A percentile compares a stretch with the other conserved stretches of the same genome.
phyloP scores from a whole-genome alignment of 2,329 filamentous ascomycete genomes.

The Ceratocystis cubensis region DNA sequence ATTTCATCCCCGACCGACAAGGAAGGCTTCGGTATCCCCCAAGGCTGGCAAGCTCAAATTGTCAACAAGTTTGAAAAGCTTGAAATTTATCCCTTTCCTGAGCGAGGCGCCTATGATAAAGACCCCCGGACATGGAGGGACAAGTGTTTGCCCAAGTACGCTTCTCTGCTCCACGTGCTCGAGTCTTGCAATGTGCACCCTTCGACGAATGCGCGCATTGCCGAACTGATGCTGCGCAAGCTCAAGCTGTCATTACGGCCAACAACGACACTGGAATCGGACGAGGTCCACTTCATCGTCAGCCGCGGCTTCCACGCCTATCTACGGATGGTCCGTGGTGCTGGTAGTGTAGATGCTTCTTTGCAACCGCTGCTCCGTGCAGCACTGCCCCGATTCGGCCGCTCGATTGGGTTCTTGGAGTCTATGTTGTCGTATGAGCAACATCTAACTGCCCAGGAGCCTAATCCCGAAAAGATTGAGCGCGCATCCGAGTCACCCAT shows the following conservation, averaged over 20 bases:
- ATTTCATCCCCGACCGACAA: conserved; percentile 42
- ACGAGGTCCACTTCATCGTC: conserved; percentile 59
- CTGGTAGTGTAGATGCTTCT: conserved; percentile 44
- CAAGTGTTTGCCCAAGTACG: conserved; percentile 54
- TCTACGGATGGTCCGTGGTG: conserved; percentile 49
- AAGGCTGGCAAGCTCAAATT: conserved; percentile 62
- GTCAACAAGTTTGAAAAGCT: conserved; percentile 55
- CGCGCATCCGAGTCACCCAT: conserved; percentile 22
- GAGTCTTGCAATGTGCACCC: conserved; percentile 51
- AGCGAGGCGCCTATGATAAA: conserved; percentile 49
- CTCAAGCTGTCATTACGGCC: conserved; percentile 52
- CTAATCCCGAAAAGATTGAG: background rate
- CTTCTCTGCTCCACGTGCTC: conserved; percentile 52
- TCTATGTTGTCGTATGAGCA: conserved; percentile 21
- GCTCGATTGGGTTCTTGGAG: conserved; percentile 52
- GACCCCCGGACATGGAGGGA: conserved; percentile 50
- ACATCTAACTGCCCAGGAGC: conserved; percentile 9
- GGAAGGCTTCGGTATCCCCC: conserved; percentile 45
- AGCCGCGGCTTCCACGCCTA: conserved; percentile 65
- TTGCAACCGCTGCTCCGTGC: conserved; percentile 55
- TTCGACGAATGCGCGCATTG: conserved; percentile 53
- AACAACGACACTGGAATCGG: conserved; percentile 44
- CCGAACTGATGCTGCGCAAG: conserved; percentile 52
- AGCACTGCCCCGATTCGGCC: conserved; percentile 53
- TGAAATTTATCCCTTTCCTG: conserved; percentile 52